A percentile compares a stretch with the other conserved stretches of the same genome.
These are phyloP conservation scores for Phytopythium cucurbitacearum DNA, from an alignment of 352 stramenopile species.

Conservation along the genomic window DNA sequence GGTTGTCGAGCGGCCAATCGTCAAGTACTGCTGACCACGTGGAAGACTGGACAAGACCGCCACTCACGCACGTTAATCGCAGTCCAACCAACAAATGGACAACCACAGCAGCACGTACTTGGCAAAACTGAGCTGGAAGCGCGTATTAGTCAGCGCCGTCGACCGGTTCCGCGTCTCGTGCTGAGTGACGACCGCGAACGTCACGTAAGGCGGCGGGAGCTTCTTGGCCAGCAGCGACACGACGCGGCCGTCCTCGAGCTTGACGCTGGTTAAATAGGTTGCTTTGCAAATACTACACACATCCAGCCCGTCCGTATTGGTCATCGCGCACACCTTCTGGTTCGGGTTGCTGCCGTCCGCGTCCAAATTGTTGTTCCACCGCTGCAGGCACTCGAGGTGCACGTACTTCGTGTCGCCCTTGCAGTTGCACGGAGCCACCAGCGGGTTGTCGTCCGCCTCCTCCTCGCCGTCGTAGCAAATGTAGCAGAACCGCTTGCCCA, in stretches of 20 bases:
- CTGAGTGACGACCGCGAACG: constrained; percentile 89
- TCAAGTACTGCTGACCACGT: constrained; percentile 65
- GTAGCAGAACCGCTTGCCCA: constrained; percentile 83
- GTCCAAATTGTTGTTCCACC: constrained; percentile 90
- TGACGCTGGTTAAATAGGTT: constrained; percentile 88
- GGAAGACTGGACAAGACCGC: constrained; percentile 32
- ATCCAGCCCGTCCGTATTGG: constrained; percentile 85
- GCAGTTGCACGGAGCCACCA: constrained; percentile 89
- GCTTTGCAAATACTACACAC: constrained; percentile 91
- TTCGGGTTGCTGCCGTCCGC: constrained; percentile 74
- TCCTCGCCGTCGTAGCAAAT: constrained; percentile 93
- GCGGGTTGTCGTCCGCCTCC: constrained; percentile 77
- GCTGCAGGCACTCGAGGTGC: constrained; percentile 90
- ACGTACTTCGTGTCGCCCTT: constrained; percentile 92
- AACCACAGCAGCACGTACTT: constrained; percentile 44
- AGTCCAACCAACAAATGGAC: neutral
- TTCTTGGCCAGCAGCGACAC: constrained; percentile 87
- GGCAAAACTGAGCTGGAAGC: constrained; percentile 90
- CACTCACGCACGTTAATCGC: neutral
- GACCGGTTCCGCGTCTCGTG: constrained; percentile 83
- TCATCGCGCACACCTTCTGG: constrained; percentile 87
- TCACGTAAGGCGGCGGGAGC: constrained; percentile 85
- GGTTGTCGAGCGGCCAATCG: constrained; percentile 72
- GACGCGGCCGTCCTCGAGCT: constrained; percentile 78
- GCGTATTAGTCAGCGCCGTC: constrained; percentile 87